Evolutionary conservation across 202 grass and related monocot species (phyloP), one percentile per base, ranked within the genome.

Genomic region (Setaria italica): DNA sequence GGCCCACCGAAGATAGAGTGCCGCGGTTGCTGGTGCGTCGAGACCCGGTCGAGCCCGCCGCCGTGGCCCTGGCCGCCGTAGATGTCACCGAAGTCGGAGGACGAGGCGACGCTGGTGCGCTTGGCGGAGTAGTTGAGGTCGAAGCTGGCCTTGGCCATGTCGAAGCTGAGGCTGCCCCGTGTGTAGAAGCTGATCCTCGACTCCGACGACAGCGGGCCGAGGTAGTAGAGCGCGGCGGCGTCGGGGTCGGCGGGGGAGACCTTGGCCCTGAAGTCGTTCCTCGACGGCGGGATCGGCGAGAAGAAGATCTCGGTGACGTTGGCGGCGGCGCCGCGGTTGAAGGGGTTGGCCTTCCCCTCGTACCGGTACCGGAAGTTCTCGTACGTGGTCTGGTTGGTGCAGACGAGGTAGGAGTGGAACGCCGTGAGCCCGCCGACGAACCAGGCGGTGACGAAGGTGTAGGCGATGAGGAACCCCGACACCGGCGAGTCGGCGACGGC

Each of bases 371-470:
- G 88, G 76, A 99, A 99, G 85, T 99, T 99, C 85, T 99, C 96
- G 65, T 99, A 99, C 1, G 96, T 99, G 2, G 93, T 99, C 93
- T 99, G 93, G 90, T 99, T 99, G 30, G 93, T 99, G 85, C 88
- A 92, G 25, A 86, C 70, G 11, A 99, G 86, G 86, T 99, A 99
- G 34, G 94, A 70, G 80, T 99, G 96, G 76, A 99, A 99, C 21
- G 90, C 87, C 17, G 96, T 99, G 78, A 99, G 88, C 2, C 96
- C 96, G 58, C 96, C 96, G 7, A 96, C 93, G 72, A 99, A 99
- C 96, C 96, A 99, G 14, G 90, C 78, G 8, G 93, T 91, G 33
- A 96, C 88, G 84, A 99, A 99, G 37, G 90, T 92, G 83, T 96
- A 99, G 8, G 78, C 69, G 75, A 99, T 94, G 56, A 99, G 96